These are phyloP conservation scores for Cubamyces sp. DNA, from an alignment of 768 basidiomycete species.

Conservation along the genomic window DNA sequence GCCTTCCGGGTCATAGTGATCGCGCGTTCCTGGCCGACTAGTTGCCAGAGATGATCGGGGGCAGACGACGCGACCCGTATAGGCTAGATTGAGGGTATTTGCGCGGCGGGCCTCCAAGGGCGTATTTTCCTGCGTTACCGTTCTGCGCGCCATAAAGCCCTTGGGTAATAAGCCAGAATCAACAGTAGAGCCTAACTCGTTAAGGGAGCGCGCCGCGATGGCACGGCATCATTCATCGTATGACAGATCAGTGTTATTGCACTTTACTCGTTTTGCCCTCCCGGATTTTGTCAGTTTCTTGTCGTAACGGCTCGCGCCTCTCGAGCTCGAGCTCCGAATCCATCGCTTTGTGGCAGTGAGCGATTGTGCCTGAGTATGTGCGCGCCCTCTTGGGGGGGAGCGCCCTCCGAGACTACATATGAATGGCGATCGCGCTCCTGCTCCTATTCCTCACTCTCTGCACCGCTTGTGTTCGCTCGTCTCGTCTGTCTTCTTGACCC, in stretches of 20 bases:
- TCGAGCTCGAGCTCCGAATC: constrained; percentile 15
- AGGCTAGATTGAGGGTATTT: constrained; percentile 31
- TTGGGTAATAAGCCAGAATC: constrained; percentile 17
- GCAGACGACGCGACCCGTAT: constrained; percentile 17
- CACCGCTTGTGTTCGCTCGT: constrained; percentile 7
- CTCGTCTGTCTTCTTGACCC: constrained; percentile 10
- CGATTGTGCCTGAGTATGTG: constrained; percentile 28
- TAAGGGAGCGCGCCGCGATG: constrained; percentile 24
- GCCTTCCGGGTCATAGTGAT: constrained; percentile 25
- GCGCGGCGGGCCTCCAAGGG: constrained; percentile 11
- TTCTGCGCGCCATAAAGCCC: background rate
- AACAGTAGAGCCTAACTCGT: constrained; percentile 19
- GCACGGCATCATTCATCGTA: constrained; percentile 29
- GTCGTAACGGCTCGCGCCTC: constrained; percentile 16
- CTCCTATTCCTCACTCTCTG: constrained; percentile 16
- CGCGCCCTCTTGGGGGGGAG: constrained; percentile 10
- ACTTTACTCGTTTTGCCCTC: constrained; percentile 29
- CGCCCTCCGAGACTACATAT: constrained; percentile 29
- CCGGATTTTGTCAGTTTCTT: constrained; percentile 16
- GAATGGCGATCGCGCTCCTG: constrained; percentile 25
- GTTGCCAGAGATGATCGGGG: constrained; percentile 24
- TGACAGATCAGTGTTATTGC: constrained; percentile 30
- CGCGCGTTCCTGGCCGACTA: constrained; percentile 28
- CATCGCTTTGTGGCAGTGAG: constrained; percentile 32
- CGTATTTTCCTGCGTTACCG: constrained; percentile 8